Evolutionary conservation across 805 yeast species (phyloP).

Genomic region (Ogataea nakhonphanomensis): DNA sequence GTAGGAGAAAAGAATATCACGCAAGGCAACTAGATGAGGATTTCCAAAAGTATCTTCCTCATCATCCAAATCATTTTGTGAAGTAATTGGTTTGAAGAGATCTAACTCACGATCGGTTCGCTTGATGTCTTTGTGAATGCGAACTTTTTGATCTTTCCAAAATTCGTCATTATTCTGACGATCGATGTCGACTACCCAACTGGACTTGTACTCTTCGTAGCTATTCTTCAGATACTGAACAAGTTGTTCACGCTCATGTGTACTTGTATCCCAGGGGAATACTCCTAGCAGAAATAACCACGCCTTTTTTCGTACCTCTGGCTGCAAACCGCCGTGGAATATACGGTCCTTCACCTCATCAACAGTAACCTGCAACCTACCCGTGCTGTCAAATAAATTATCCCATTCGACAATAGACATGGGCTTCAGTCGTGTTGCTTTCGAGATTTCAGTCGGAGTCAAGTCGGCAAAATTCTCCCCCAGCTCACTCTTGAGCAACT

Average conservation of each 20-base stretch:
- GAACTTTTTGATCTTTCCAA: conserved; percentile 84
- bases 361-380: conserved; percentile 68
- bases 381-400: conserved; percentile 74
- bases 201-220: conserved; percentile 51
- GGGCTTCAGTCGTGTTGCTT: conserved; percentile 63
- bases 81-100: conserved; percentile 43
- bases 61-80: conserved; percentile 35
- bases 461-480: conserved; percentile 51
- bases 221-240: conserved; percentile 50
- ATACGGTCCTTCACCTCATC: conserved; percentile 77
- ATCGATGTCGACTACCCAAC: conserved; percentile 66
- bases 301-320: conserved; percentile 60
- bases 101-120: conserved; percentile 82
- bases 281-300: conserved; percentile 86
- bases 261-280: conserved; percentile 83
- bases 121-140: conserved; percentile 91
- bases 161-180: conserved; percentile 53
- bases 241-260: conserved; percentile 61
- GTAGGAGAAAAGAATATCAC: conserved; percentile 79
- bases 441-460: conserved; percentile 56
- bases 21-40: conserved; percentile 66
- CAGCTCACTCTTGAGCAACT: conserved; percentile 54
- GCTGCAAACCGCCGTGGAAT: conserved; percentile 84
- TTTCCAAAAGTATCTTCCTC: conserved; percentile 65
- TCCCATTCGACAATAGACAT: conserved; percentile 78